phyloP scores from a whole-genome alignment of 768 basidiomycete species.

The Mycena albidolilacea region DNA sequence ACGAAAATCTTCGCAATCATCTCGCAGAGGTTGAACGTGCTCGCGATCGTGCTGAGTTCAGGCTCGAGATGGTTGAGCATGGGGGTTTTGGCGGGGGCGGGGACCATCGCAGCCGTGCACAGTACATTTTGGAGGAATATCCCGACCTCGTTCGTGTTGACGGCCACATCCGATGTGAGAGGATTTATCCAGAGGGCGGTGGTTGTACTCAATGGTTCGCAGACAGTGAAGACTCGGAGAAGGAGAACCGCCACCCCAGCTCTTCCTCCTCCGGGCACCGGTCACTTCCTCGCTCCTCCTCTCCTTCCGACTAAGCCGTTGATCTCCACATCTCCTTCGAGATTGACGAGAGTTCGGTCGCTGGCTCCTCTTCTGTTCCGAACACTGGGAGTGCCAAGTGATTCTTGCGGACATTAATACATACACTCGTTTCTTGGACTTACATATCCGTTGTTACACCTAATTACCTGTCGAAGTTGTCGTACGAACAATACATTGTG shows the following conservation, averaged over 20 bases:
- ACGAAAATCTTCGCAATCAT: slow-evolving; percentile 12
- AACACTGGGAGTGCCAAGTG: no score
- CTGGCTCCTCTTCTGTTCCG: no score
- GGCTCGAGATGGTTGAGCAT: slow-evolving; percentile 3
- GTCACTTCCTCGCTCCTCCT: neutral
- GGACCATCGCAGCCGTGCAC: neutral
- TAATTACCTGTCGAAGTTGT: no score
- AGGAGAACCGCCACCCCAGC: neutral
- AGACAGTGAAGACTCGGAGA: neutral
- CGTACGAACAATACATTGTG: no score
- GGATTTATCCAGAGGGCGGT: slow-evolving; percentile 18
- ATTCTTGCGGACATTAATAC: no score
- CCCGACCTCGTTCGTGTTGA: slow-evolving; percentile 1
- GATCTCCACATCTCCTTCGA: no score
- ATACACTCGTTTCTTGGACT: no score
- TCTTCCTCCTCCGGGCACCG: neutral
- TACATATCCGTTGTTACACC: no score
- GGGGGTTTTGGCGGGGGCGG: no score
- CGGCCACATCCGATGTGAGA: slow-evolving; percentile 12
- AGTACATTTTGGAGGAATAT: neutral
- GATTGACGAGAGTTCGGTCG: no score
- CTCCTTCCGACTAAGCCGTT: no score
- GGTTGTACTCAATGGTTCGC: neutral
- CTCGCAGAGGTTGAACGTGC: no score
- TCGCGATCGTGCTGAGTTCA: slow-evolving; percentile 22